These are phyloP conservation scores for Polyporus arcularius DNA, from an alignment of 768 basidiomycete genomes.

Conservation along the genomic window DNA sequence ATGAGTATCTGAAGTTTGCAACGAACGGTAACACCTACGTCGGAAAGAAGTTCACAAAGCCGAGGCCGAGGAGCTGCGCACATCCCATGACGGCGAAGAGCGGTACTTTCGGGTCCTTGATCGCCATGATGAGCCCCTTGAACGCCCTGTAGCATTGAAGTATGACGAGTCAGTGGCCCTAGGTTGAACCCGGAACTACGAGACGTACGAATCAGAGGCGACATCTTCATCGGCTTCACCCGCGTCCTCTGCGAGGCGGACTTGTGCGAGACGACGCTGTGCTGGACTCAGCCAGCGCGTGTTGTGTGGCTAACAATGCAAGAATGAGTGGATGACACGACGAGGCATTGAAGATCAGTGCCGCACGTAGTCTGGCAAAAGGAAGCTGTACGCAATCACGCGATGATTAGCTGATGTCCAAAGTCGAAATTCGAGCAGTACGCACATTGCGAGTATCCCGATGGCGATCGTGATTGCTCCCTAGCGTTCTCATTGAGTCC, in stretches of 20 bases:
- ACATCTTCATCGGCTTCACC: slow-evolving; percentile 68
- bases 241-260: slow-evolving; percentile 65
- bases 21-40: too few relatives aligned
- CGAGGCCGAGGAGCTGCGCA: slow-evolving; percentile 53
- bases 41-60: slow-evolving; percentile 63
- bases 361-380: slow-evolving; percentile 60
- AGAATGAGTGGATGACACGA: not conserved
- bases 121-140: slow-evolving; percentile 54
- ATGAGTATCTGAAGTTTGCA: not conserved
- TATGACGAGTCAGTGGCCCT: not conserved
- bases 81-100: slow-evolving; percentile 56
- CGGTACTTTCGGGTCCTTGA: slow-evolving; percentile 55
- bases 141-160: slow-evolving; percentile 39
- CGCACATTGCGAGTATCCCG: slow-evolving; percentile 56
- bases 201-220: slow-evolving; percentile 56
- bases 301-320: slow-evolving; percentile 50
- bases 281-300: slow-evolving; percentile 56
- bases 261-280: slow-evolving; percentile 61
- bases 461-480: slow-evolving; percentile 64
- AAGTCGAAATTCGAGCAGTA: not conserved
- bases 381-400: slow-evolving; percentile 41
- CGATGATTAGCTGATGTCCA: not conserved
- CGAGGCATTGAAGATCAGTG: not conserved
- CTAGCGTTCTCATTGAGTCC: slow-evolving; percentile 30
- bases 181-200: not conserved